Evolutionary conservation across 768 basidiomycete species (phyloP).

Genomic region (Termitomyces titanicus): DNA sequence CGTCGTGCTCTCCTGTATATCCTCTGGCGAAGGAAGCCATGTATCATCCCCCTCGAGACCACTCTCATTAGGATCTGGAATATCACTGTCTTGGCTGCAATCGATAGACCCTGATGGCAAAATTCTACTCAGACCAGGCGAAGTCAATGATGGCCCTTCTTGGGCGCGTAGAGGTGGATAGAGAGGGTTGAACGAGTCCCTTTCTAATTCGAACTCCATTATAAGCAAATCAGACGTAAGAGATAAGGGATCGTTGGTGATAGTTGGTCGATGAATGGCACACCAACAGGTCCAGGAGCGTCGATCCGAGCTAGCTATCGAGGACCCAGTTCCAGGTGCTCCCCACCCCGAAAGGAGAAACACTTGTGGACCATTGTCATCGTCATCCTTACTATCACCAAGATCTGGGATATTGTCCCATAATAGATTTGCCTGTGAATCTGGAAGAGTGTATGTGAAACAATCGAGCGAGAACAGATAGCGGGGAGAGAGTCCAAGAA

Average conservation of each 20-base stretch:
- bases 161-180: conserved; percentile 38
- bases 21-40: conserved; percentile 49
- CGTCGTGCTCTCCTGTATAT: conserved; percentile 71
- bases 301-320: conserved; percentile 28
- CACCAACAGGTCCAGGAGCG: conserved; percentile 68
- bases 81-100: not conserved
- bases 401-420: conserved; percentile 76
- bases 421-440: conserved; percentile 59
- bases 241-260: conserved; percentile 7
- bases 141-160: not conserved
- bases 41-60: conserved; percentile 15
- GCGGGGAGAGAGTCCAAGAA: conserved; percentile 69
- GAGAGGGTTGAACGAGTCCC: conserved; percentile 66
- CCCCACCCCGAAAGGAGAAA: conserved; percentile 73
- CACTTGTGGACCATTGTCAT: conserved; percentile 47
- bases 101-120: not conserved
- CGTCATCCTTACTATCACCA: conserved; percentile 45
- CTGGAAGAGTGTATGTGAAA: conserved; percentile 67
- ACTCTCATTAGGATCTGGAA: not conserved
- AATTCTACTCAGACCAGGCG: not conserved
- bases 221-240: conserved; percentile 43
- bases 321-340: conserved; percentile 49
- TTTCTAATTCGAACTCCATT: conserved; percentile 79
- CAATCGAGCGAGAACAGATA: conserved; percentile 72
- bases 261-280: conserved; percentile 53